Conservation (phyloP, 148 eudicot species). For the Bassia scoparia region DNA sequence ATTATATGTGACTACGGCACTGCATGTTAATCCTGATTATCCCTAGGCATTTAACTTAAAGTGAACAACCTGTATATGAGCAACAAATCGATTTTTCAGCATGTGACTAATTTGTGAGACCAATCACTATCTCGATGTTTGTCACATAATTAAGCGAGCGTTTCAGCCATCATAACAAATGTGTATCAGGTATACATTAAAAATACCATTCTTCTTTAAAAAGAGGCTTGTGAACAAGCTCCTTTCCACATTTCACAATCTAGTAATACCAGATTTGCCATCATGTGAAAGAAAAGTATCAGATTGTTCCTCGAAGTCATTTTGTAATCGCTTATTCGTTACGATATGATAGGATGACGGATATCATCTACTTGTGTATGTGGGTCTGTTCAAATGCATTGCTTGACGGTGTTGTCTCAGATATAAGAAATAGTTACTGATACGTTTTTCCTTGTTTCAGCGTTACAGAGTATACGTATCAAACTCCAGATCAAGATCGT, state of each 20-base stretch:
- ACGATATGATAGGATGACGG: slow-evolving; percentile 92
- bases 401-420: no score
- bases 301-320: slow-evolving; percentile 72
- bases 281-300: slow-evolving; percentile 97
- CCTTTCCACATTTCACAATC: slow-evolving; percentile 68
- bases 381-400: slow-evolving; percentile 90
- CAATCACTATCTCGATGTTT: neutral
- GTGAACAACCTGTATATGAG: neutral
- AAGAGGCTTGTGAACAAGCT: slow-evolving; percentile 60
- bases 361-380: slow-evolving; percentile 68
- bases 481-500: neutral
- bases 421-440: neutral
- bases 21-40: neutral
- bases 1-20: no score
- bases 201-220: slow-evolving; percentile 63
- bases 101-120: neutral
- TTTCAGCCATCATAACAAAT: neutral
- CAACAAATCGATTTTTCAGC: neutral
- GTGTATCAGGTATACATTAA: neutral
- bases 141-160: neutral
- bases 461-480: neutral
- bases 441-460: neutral
- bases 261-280: slow-evolving; percentile 89
- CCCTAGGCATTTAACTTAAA: neutral
- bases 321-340: slow-evolving; percentile 94